phyloP scores from a whole-genome alignment of 192 early-diverging fungal species.

The Fimicolochytrium jonesii region DNA sequence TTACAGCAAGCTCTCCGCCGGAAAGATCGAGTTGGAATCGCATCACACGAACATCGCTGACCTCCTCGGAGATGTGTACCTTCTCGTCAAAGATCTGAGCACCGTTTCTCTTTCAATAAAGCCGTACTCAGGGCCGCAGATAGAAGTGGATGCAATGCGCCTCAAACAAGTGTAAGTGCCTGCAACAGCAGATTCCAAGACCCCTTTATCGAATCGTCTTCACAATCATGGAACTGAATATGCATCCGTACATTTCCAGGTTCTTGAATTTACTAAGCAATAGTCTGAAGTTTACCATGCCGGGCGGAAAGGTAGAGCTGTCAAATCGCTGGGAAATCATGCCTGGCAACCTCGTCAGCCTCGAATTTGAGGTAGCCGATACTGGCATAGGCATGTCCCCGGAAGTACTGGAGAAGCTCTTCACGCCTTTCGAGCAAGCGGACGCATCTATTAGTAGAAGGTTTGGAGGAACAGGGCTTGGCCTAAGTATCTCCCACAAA shows the following conservation, averaged over 20 bases:
- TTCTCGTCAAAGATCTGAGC: conserved; percentile 1
- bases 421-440: conserved; percentile 26
- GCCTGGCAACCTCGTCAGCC: too few species aligned
- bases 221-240: too few species aligned
- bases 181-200: too few species aligned
- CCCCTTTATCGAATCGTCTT: too few species aligned
- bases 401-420: conserved; percentile 10
- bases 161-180: too few species aligned
- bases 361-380: too few species aligned
- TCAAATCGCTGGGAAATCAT: too few species aligned
- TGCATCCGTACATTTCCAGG: too few species aligned
- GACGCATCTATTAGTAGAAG: conserved; percentile 10
- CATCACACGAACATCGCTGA: neutral
- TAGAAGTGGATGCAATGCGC: too few species aligned
- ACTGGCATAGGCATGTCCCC: conserved; percentile 22
- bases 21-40: conserved; percentile 16
- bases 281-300: conserved; percentile 21
- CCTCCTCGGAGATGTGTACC: conserved; percentile 11
- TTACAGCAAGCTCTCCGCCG: conserved; percentile 23
- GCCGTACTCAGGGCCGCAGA: too few species aligned
- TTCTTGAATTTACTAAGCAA: conserved; percentile 24
- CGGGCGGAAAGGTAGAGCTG: too few species aligned
- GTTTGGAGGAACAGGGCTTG: conserved; percentile 29
- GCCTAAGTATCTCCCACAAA: conserved; percentile 18
- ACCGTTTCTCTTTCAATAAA: too few species aligned